Evolutionary conservation across 2,329 filamentous ascomycete species (phyloP), one percentile per base, ranked within the genome.

Genomic region (Colletotrichum sp.): DNA sequence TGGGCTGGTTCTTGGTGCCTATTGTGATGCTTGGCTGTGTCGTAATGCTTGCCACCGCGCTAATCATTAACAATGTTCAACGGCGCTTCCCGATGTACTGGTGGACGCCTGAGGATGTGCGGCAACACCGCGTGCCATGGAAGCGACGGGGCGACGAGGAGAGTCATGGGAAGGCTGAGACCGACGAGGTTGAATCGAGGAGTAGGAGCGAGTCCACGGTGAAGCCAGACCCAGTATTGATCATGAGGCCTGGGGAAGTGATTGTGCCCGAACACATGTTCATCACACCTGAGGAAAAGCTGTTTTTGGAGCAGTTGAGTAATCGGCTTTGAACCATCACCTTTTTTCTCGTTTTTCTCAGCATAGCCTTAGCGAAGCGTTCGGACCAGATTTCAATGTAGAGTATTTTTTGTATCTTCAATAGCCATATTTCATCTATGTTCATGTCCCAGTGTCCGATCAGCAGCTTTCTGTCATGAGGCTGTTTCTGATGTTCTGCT

Each of bases 1-100:
- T 95, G 13, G 93, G 94, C n/a, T 96, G 94, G 94, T 91, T 89
- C 76, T 83, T 95, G 15, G 82, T 95, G 8, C 90, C 92, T 0
- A 85, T 95, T 8, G 88, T 95, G 21, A 69, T 93, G 49, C 84
- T 95, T 26, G 92, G 90, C 6, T 90, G 88, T 64, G 81, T 83
- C 1, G 82, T 95, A 64, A 94, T 95, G 90, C 84, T 94, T 34
- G 84, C 79, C 2, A 88, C 91, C 3, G 94, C 93, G 0, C 84
- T 95, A 66, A 34, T 95, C 8, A 79, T 95, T 75, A 95, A 95
- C 80, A 96, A 96, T 77, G 84, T 95, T 4, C 90, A 94, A 81
- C 87, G 92, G 10, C 87, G 88, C 21, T 95, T 91, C 77, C 94
- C 94, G 0, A 78, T 90, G 3, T 95, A 94, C 82, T 96, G 94